Base-by-base conservation (phyloP, 2,329 filamentous ascomycete genomes). In the Claviceps africana region DNA sequence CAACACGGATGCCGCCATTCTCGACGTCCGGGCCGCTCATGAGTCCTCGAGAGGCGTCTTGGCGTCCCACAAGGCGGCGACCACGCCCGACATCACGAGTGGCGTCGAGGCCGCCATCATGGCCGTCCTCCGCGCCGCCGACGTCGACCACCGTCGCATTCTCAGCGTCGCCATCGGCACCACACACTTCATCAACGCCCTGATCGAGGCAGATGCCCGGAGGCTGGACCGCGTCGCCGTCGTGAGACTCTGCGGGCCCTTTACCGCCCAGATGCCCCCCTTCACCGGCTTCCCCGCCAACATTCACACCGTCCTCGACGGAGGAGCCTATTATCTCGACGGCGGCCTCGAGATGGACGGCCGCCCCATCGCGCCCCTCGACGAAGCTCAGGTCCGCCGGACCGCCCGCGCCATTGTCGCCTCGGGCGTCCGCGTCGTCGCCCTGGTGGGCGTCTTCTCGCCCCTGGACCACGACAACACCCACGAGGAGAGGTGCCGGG, bases 81-180 rank as follows among this genome's bases (percentile, higher is more conserved):
- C 74, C 0, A 76, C 73, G 1, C 56, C 66, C n/a, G 70, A 77
- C 58, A 73, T 76, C 39, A 76, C 73, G 37, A 67, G 64, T 49
- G 75, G 74, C 21, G 74, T 77, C 30, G 66, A 71, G 55, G 58
- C 60, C 10, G 72, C 72, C n/a, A 72, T 77, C 53, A 58, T 64
- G 11, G 66, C 67, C 10, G 68, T 76, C 0, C 59, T 77, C 4
- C 55, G 56, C 4, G 63, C 64, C 28, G 69, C 71, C 1, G 55
- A 59, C 0, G 60, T 73, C 46, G 64, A 70, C 31, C 62, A 67
- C 44, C 56, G 56, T 22, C 64, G 66, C 15, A 67, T 77, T 5
- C 59, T 70, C 40, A 72, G 70, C 37, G 72, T 77, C 13, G 72
- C 72, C 2, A 73, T 77, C 55, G 74, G 75, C 28, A 75, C 72